Percentiles rank a stretch among this genome's conserved stretches.
Evolutionary conservation across 2,329 filamentous ascomycete species (phyloP).

Genomic region (Boeremia lycopersici): DNA sequence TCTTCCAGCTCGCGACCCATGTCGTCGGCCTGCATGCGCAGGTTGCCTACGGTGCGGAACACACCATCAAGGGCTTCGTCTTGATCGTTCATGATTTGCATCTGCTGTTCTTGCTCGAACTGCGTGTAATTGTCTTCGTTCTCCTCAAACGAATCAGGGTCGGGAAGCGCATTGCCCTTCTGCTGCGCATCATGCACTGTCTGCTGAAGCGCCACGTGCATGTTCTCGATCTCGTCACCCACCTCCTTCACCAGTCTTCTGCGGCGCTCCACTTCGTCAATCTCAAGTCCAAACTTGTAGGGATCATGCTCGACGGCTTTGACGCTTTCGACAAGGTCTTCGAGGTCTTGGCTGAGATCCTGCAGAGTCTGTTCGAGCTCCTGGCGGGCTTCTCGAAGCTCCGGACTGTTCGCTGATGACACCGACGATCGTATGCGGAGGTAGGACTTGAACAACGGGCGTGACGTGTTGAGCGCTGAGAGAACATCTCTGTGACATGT

Average conservation of each 20-base stretch:
- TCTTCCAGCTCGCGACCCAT: slow-evolving; percentile 98
- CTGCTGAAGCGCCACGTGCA: slow-evolving; percentile 80
- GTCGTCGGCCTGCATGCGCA: slow-evolving; percentile 87
- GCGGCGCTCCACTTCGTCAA: slow-evolving; percentile 80
- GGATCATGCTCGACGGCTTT: slow-evolving; percentile 87
- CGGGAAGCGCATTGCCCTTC: slow-evolving; percentile 59
- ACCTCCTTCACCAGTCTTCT: slow-evolving; percentile 86
- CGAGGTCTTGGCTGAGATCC: slow-evolving; percentile 79
- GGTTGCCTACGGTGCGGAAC: slow-evolving; percentile 88
- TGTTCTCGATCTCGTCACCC: slow-evolving; percentile 85
- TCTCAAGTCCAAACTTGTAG: slow-evolving; percentile 81
- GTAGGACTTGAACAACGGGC: slow-evolving; percentile 91
- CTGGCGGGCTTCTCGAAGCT: slow-evolving; percentile 65
- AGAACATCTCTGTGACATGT: slow-evolving; percentile 77
- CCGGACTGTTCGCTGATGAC: slow-evolving; percentile 67
- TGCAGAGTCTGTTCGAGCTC: slow-evolving; percentile 82
- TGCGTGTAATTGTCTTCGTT: slow-evolving; percentile 70
- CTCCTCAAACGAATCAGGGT: slow-evolving; percentile 61
- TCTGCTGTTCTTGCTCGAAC: slow-evolving; percentile 90
- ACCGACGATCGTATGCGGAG: slow-evolving; percentile 90
- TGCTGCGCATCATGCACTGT: slow-evolving; percentile 54
- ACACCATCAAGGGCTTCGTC: slow-evolving; percentile 92
- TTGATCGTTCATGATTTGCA: slow-evolving; percentile 92
- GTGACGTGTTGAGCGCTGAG: slow-evolving; percentile 76
- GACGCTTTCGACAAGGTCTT: slow-evolving; percentile 86